phyloP scores from a whole-genome alignment of 2,329 filamentous ascomycete genomes.

The Plectosphaerella plurivora region DNA sequence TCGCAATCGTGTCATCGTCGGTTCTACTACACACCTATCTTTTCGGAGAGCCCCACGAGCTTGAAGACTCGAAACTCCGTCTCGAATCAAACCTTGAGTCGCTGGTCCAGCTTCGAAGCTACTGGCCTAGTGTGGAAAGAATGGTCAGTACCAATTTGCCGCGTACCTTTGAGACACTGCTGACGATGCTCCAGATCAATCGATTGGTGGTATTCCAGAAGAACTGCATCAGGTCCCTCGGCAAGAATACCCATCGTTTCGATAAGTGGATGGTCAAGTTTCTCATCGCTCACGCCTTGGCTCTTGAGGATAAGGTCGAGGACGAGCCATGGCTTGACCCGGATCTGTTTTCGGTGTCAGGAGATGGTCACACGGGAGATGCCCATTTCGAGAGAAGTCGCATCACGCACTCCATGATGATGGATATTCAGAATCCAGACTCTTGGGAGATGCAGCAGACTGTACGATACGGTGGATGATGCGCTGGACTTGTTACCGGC shows the following conservation, averaged over 20 bases:
- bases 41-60: conserved; percentile 24
- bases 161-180: conserved; percentile 1
- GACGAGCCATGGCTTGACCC: conserved; percentile 8
- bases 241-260: conserved; percentile 26
- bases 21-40: conserved; percentile 27
- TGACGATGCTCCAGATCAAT: conserved; percentile 17
- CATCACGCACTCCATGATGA: neutral
- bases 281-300: conserved; percentile 24
- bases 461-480: neutral
- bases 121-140: conserved; percentile 27
- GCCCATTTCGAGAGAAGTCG: neutral
- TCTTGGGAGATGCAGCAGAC: too few species aligned
- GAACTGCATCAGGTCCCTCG: conserved; percentile 20
- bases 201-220: conserved; percentile 26
- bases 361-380: neutral
- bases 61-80: conserved; percentile 16
- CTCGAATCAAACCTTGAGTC: conserved; percentile 26
- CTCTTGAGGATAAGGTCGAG: conserved; percentile 26
- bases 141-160: conserved; percentile 17
- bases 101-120: conserved; percentile 22
- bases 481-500: neutral
- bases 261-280: conserved; percentile 47
- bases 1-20: conserved; percentile 28
- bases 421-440: neutral
- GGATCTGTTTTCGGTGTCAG: neutral